phyloP scores from a whole-genome alignment of 2,329 filamentous ascomycete genomes.

The Monosporascus sp. region DNA sequence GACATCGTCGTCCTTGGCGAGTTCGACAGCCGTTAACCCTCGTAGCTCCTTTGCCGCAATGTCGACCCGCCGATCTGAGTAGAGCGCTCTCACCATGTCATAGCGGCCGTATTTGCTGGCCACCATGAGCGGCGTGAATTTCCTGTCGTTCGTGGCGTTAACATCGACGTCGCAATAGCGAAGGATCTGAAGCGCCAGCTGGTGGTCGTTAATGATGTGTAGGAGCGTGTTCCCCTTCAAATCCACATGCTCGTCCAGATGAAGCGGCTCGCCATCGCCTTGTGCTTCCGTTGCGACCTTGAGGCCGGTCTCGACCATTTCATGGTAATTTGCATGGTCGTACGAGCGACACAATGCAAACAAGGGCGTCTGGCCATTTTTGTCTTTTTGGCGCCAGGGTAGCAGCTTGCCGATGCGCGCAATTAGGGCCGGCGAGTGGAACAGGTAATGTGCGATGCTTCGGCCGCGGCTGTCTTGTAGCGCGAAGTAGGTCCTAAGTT shows the following conservation, averaged over 20 bases:
- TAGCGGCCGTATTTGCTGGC: constrained; percentile 96
- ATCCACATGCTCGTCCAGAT: constrained; percentile 90
- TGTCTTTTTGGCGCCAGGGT: constrained; percentile 87
- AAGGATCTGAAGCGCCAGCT: constrained; percentile 70
- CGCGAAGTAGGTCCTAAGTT: constrained; percentile 64
- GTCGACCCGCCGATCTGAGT: constrained; percentile 83
- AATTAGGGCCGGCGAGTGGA: constrained; percentile 82
- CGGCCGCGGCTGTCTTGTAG: constrained; percentile 80
- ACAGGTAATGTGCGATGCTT: constrained; percentile 92
- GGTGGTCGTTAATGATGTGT: constrained; percentile 89
- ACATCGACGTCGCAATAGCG: constrained; percentile 88
- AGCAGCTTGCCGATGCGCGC: constrained; percentile 69
- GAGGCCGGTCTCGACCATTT: constrained; percentile 82
- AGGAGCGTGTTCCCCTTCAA: constrained; percentile 88
- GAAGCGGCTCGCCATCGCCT: constrained; percentile 71
- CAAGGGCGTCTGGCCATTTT: constrained; percentile 94
- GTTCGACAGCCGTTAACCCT: constrained; percentile 87
- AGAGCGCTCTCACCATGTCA: constrained; percentile 85
- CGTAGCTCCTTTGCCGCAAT: constrained; percentile 76
- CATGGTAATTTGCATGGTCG: constrained; percentile 79
- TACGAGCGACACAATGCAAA: constrained; percentile 95
- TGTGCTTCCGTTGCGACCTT: constrained; percentile 70
- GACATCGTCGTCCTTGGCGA: constrained; percentile 97
- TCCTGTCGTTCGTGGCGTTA: constrained; percentile 91
- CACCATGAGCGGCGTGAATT: constrained; percentile 94